Evolutionary conservation across 441 rosid genomes (phyloP), one percentile per base, ranked within the genome.

Genomic region (Erodium trifolium): DNA sequence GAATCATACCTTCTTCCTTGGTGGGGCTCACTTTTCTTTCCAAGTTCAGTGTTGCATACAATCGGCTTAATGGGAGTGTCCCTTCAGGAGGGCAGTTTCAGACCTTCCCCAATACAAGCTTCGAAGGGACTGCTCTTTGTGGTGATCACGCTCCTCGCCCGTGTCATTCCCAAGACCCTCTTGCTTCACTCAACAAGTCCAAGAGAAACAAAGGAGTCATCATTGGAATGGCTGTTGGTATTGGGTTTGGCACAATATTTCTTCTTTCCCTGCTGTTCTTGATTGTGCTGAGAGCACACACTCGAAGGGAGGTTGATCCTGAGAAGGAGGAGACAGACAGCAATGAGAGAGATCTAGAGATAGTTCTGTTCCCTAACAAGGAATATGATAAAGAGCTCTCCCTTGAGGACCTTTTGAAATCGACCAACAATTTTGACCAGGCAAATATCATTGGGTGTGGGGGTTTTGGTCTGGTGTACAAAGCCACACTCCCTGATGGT

Each of bases 31-130:
- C 82, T 55, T 92, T 92, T 84, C 77, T 92, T 47, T 88, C 98
- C 6, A 77, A 74, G 45, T 92, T 92, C 62, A 87, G 71, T 12
- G 92, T 89, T 34, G 96, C 98, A 5, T 11, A 75, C 69, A 92
- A 92, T 76, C 73, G 70, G 16, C 86, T 92, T n/a, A 67, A 49
- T 1, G 97, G 97, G 53, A 74, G 17, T n/a, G 83, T 92, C 29
- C 96, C 97, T 12, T 66, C 73, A 0, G 88, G 83, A 68, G 84
- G 85, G 70, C 97, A 92, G 75, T 89, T 92, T 79, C 82, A 57
- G 63, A 88, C 88, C 17, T 92, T 92, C 59, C 91, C 94, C 3
- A 87, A 85, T 77, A 80, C 98, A 57, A 89, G 98, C 82, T 89
- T 88, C 6, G 94, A 89, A 77, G 88, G 84, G 18, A 92, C 88